A percentile compares a stretch with the other conserved stretches of the same genome.
Conservation (phyloP, 73 alveolate species). For the Chromera velia region DNA sequence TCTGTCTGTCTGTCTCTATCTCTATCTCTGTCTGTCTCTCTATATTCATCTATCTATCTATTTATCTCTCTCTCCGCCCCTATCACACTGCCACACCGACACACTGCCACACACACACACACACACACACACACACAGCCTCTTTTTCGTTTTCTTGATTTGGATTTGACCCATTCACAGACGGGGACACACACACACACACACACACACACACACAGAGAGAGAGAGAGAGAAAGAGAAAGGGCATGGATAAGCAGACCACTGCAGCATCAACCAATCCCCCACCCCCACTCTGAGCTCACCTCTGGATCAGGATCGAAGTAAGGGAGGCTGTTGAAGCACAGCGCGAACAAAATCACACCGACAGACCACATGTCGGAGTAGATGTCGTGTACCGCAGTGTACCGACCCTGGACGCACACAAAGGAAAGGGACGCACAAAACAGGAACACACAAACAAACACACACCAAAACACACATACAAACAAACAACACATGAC, state of each 20-base stretch:
- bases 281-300: too few relatives aligned
- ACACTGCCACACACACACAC: not conserved
- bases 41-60: too few relatives aligned
- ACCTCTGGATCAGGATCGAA: constrained; percentile 23
- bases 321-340: constrained; percentile 25
- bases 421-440: not conserved
- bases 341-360: constrained; percentile 20
- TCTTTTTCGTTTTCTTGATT: not conserved
- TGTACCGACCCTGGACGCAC: constrained; percentile 7
- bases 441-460: not conserved
- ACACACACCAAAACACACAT: not conserved
- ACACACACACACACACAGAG: too few relatives aligned
- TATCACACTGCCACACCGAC: too few relatives aligned
- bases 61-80: too few relatives aligned
- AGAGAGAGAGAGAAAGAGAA: too few relatives aligned
- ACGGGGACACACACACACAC: too few relatives aligned
- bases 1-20: too few relatives aligned
- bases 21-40: too few relatives aligned
- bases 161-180: not conserved
- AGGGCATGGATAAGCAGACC: too few relatives aligned
- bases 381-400: constrained; percentile 6
- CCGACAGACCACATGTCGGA: constrained; percentile 44
- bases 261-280: too few relatives aligned
- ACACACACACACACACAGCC: not conserved
- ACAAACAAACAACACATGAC: not conserved